These are phyloP conservation scores for Trichoderma lentiforme DNA, from an alignment of 2,329 filamentous ascomycete genomes.

Conservation along the genomic window DNA sequence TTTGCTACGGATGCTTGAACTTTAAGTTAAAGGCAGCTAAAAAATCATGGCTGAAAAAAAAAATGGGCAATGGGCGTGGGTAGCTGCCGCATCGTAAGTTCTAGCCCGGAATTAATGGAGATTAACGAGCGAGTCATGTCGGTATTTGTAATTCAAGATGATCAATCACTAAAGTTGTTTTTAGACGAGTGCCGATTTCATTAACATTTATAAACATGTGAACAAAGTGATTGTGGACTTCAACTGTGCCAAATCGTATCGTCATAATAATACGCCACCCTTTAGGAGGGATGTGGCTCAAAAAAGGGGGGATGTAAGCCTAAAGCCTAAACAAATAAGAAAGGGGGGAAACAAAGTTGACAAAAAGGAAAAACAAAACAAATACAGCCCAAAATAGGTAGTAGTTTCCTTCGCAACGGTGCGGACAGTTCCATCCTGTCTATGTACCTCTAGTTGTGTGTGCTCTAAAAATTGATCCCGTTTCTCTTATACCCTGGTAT, in stretches of 20 bases:
- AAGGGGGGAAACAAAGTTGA: not conserved
- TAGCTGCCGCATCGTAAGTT: not conserved
- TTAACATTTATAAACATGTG: not conserved
- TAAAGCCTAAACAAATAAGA: not conserved
- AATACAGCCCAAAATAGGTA: not conserved
- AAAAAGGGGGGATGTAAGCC: not conserved
- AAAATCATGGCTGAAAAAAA: not conserved
- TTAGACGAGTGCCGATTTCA: not conserved
- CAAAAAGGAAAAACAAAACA: not conserved
- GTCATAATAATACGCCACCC: not conserved
- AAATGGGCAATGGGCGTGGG: not conserved
- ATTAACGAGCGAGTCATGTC: not conserved
- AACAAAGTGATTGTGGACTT: not conserved
- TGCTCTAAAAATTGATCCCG: constrained; percentile 11
- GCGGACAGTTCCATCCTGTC: constrained; percentile 9
- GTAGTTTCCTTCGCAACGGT: not conserved
- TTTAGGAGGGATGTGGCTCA: not conserved
- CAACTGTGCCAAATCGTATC: not conserved
- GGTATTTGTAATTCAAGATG: not conserved
- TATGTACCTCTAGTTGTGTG: constrained; percentile 10
- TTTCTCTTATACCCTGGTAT: constrained; percentile 9
- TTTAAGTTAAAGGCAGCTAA: not conserved
- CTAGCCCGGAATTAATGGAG: not conserved
- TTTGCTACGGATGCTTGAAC: not conserved
- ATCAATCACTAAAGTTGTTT: not conserved